Base-by-base conservation (phyloP, 768 basidiomycete species). In the Scleroderma bovista region DNA sequence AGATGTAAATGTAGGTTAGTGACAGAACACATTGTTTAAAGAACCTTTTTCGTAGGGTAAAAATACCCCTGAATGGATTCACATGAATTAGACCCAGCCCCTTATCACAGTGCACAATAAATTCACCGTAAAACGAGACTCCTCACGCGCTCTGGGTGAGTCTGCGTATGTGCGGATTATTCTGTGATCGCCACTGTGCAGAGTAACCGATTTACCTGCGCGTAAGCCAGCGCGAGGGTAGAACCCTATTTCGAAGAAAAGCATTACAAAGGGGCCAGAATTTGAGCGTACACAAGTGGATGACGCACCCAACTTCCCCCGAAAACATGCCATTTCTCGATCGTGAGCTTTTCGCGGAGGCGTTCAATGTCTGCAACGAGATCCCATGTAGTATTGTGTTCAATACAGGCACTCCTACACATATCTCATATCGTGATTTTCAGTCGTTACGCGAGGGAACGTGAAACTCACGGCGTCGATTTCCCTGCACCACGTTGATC, bases 341-440 rank as follows among this genome's bases (percentile, higher is more conserved):
- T 76, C 37, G 69, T 69, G 15, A 97, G 76, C 51, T 86, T 78
- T 61, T 84, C 74, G 50, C 94, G 78, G 22, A 95, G 70, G 59
- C 73, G 84, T 64, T 97, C 94, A 10, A 93, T 81, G 61, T 97
- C 94, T 55, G 80, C 86, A 22, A 97, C 91, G 37, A 95, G 81
- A 61, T 92, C 86, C 90, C 89, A 93, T 5, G 93, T 96, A 2
- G 92, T 96, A 67, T 97, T 97, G 45, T 93, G 85, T 56, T 88
- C 84, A 2, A 85, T 67, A 29, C 67, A 85, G 8, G 93, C 92
- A 48, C 63, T 77, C 67, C 88, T 92, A 57, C n/a, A n/a, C n/a
- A n/a, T 17, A 49, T n/a, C 51, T 31, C 50, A 50, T 16, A 45
- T 29, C 9, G 54, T 46, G 38, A 47, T 47, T 23, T 50, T 20